phyloP scores from a whole-genome alignment of 768 basidiomycete genomes.

The Infundibulicybe gibba region DNA sequence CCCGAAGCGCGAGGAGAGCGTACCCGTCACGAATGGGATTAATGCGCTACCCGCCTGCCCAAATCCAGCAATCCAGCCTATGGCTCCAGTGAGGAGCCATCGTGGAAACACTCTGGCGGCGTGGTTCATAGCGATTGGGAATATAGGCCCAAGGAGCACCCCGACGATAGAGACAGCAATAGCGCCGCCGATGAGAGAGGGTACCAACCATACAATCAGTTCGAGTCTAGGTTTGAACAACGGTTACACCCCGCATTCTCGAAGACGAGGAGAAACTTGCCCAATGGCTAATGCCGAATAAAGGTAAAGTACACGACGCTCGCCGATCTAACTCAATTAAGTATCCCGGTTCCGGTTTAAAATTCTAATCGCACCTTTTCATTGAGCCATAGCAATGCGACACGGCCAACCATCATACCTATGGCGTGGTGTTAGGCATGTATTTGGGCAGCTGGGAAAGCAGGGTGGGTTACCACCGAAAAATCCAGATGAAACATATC shows the following conservation, averaged over 20 bases:
- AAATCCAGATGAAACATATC: constrained; percentile 23
- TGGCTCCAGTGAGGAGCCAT: constrained; percentile 61
- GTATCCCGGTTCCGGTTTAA: background rate
- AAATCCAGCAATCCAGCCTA: constrained; percentile 66
- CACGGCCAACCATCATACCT: constrained; percentile 59
- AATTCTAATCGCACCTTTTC: constrained; percentile 27
- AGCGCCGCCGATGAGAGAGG: constrained; percentile 60
- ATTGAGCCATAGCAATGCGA: constrained; percentile 54
- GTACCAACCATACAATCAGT: constrained; percentile 65
- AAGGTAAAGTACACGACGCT: constrained; percentile 47
- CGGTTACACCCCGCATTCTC: background rate
- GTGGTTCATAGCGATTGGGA: constrained; percentile 72
- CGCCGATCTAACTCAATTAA: constrained; percentile 38
- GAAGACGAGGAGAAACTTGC: constrained; percentile 21
- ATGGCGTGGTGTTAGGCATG: background rate
- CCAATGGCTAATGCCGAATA: constrained; percentile 49
- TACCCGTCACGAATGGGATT: constrained; percentile 71
- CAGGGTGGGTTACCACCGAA: constrained; percentile 13
- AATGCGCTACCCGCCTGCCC: constrained; percentile 73
- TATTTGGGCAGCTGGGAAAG: background rate
- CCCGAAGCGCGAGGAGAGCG: constrained; percentile 58
- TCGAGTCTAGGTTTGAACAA: constrained; percentile 41
- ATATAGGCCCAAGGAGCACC: constrained; percentile 71
- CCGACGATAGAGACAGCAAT: constrained; percentile 65
- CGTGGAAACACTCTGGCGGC: constrained; percentile 64